Conservation (phyloP, 148 eudicot genomes). For the Amaranthus hypochondriacus region DNA sequence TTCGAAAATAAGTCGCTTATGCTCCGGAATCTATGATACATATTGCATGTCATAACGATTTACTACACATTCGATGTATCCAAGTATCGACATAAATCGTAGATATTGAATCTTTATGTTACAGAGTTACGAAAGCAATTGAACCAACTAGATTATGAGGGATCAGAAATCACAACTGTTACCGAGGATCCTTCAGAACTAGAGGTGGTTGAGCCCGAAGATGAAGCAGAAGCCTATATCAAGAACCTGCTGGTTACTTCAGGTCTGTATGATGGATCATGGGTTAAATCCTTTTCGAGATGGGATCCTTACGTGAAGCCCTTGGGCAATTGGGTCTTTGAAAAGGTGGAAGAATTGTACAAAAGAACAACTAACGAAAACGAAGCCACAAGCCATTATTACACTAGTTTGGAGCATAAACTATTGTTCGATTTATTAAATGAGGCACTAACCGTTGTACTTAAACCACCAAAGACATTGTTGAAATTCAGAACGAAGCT, state of each 20-base stretch:
- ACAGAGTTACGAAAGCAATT: too few species aligned
- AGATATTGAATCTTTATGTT: too few species aligned
- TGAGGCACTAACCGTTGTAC: constrained; percentile 61
- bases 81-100: too few species aligned
- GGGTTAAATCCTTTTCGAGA: constrained; percentile 43
- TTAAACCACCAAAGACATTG: constrained; percentile 43
- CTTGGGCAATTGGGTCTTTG: constrained; percentile 50
- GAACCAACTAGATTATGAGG: too few species aligned
- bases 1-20: not conserved
- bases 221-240: constrained; percentile 64
- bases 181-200: constrained; percentile 49
- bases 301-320: constrained; percentile 75
- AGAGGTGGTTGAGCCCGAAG: constrained; percentile 53
- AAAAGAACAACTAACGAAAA: constrained; percentile 25
- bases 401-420: constrained; percentile 45
- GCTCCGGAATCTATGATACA: not conserved
- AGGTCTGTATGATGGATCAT: constrained; percentile 60
- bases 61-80: not conserved
- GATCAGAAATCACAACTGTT: constrained; percentile 39
- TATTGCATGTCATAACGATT: not conserved
- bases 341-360: constrained; percentile 69
- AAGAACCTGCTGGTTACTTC: constrained; percentile 72
- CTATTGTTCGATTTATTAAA: constrained; percentile 63
- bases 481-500: constrained; percentile 48
- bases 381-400: constrained; percentile 28